Conservation (phyloP, 805 yeast genomes). For the Lipomyces yamadae region DNA sequence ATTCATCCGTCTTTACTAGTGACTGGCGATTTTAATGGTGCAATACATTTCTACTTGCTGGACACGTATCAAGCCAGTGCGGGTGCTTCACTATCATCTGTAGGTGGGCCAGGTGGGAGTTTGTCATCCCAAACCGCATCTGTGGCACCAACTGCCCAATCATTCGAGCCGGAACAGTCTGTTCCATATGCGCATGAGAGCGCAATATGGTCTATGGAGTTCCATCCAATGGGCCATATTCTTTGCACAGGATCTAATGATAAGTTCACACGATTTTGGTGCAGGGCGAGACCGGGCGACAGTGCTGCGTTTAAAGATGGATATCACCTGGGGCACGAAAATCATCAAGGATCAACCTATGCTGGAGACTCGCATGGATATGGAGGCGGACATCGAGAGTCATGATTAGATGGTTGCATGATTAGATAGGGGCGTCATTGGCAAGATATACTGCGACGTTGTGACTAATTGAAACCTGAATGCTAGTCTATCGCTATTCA, state of each 20-base stretch:
- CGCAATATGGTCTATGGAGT: slow-evolving; percentile 86
- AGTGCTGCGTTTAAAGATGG: slow-evolving; percentile 80
- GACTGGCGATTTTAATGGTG: slow-evolving; percentile 89
- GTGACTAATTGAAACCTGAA: background rate
- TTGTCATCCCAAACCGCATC: slow-evolving; percentile 28
- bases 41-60: slow-evolving; percentile 75
- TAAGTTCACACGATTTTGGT: slow-evolving; percentile 91
- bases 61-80: slow-evolving; percentile 48
- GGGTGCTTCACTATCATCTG: slow-evolving; percentile 38
- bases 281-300: slow-evolving; percentile 89
- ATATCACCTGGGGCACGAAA: slow-evolving; percentile 54
- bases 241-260: slow-evolving; percentile 93
- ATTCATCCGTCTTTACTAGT: slow-evolving; percentile 77
- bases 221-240: slow-evolving; percentile 93
- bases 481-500: too few species aligned
- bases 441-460: background rate
- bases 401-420: background rate
- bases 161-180: slow-evolving; percentile 45
- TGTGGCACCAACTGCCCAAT: slow-evolving; percentile 25
- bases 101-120: slow-evolving; percentile 2
- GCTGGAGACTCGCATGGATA: slow-evolving; percentile 1
- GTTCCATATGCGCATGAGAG: slow-evolving; percentile 95
- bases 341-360: background rate
- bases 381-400: slow-evolving; percentile 3
- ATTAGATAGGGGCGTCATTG: too few species aligned